Percentiles rank a stretch among this genome's conserved stretches.
These are phyloP conservation scores for Dujonia santamariae DNA, from an alignment of 1,139 yeast genomes.

Conservation along the genomic window DNA sequence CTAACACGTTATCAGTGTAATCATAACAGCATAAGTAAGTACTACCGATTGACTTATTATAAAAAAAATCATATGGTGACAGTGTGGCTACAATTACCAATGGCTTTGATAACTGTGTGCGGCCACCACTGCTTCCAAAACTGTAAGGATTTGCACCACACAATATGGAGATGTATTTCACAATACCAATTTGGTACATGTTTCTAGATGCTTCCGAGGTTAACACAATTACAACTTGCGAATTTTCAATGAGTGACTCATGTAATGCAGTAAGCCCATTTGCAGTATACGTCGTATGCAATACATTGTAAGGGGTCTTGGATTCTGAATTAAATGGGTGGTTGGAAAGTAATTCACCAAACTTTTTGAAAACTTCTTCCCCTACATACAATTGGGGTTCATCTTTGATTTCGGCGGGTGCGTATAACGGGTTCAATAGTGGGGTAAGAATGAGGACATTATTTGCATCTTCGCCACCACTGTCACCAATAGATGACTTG, in stretches of 20 bases:
- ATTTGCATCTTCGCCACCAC: slow-evolving; percentile 16
- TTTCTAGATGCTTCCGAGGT: slow-evolving; percentile 64
- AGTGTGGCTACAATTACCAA: slow-evolving; percentile 60
- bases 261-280: slow-evolving; percentile 60
- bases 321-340: slow-evolving; percentile 24
- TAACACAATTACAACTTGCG: slow-evolving; percentile 55
- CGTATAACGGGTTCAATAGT: slow-evolving; percentile 45
- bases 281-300: slow-evolving; percentile 64
- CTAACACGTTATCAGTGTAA: slow-evolving; percentile 51
- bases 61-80: slow-evolving; percentile 62
- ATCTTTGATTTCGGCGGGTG: slow-evolving; percentile 10
- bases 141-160: slow-evolving; percentile 50
- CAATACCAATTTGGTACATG: slow-evolving; percentile 65
- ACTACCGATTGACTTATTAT: slow-evolving; percentile 53
- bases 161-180: slow-evolving; percentile 54
- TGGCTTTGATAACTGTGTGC: slow-evolving; percentile 42
- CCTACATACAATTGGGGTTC: slow-evolving; percentile 39
- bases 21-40: slow-evolving; percentile 64
- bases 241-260: slow-evolving; percentile 52
- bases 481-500: slow-evolving; percentile 9
- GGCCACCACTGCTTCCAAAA: slow-evolving; percentile 20
- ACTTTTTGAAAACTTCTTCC: slow-evolving; percentile 55
- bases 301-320: slow-evolving; percentile 42
- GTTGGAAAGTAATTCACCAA: slow-evolving; percentile 40
- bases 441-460: slow-evolving; percentile 54